Conservation (phyloP, 192 early-diverging fungal species). For the Dissophora globulifera region DNA sequence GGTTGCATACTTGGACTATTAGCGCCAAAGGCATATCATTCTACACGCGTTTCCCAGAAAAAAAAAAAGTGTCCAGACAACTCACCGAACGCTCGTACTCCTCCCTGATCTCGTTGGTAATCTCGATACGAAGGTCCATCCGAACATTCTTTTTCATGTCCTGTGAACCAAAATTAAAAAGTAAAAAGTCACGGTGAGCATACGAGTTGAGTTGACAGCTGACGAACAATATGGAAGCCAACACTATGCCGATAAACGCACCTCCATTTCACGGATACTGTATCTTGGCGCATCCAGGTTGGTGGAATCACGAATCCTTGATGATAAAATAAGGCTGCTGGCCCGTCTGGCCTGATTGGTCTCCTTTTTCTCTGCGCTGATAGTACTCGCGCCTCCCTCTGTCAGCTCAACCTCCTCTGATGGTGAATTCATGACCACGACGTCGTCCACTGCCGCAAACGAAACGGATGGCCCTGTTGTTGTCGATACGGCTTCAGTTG, state of each 20-base stretch:
- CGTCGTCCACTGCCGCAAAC: conserved; percentile 22
- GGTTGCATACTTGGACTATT: too few relatives aligned
- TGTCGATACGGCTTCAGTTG: not conserved
- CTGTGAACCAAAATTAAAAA: too few relatives aligned
- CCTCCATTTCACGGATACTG: conserved; percentile 53
- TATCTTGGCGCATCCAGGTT: conserved; percentile 50
- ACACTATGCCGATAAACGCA: not conserved
- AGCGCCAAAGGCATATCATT: too few relatives aligned
- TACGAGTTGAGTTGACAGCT: too few relatives aligned
- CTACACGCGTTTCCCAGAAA: too few relatives aligned
- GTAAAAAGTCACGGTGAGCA: too few relatives aligned
- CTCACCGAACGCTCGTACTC: conserved; percentile 50
- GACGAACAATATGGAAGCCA: too few relatives aligned
- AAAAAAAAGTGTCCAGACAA: too few relatives aligned
- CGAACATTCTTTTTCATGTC: conserved; percentile 54
- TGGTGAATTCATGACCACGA: conserved; percentile 1
- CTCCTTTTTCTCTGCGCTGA: conserved; percentile 6
- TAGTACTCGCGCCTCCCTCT: not conserved
- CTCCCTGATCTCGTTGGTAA: conserved; percentile 51
- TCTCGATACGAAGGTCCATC: conserved; percentile 51
- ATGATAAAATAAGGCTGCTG: conserved; percentile 41
- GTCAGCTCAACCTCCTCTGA: conserved; percentile 1
- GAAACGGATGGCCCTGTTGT: conserved; percentile 15
- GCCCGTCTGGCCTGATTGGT: conserved; percentile 22
- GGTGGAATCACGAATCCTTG: conserved; percentile 49